These are phyloP conservation scores for Stagonosporopsis cucurbitacearum DNA, from an alignment of 2,329 filamentous ascomycete species.

Conservation along the genomic window DNA sequence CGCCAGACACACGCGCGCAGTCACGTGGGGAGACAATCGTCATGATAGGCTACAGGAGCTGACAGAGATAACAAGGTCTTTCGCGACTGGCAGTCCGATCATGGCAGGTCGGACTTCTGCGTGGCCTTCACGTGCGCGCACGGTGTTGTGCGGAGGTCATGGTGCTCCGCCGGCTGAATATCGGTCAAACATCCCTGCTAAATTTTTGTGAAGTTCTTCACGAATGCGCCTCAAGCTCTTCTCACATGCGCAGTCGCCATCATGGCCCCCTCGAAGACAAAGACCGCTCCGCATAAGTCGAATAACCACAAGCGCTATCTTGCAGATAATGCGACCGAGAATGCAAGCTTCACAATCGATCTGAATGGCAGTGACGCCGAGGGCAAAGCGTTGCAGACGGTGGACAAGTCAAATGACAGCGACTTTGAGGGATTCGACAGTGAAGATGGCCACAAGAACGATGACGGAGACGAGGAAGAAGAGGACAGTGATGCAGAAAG, in stretches of 20 bases:
- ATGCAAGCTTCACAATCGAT: slow-evolving; percentile 26
- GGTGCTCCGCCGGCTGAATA: slow-evolving; percentile 10
- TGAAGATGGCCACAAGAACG: slow-evolving; percentile 16
- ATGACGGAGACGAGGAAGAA: slow-evolving; percentile 5
- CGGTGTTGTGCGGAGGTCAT: background rate
- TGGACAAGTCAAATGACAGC: slow-evolving; percentile 21
- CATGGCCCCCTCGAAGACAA: slow-evolving; percentile 37
- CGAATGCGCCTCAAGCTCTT: slow-evolving; percentile 23
- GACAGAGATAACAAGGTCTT: background rate
- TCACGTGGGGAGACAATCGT: background rate
- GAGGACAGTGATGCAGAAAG: slow-evolving; percentile 30
- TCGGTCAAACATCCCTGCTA: slow-evolving; percentile 36
- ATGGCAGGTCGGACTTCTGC: background rate
- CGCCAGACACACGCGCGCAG: slow-evolving; percentile 8
- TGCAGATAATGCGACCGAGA: slow-evolving; percentile 20
- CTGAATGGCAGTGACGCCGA: slow-evolving; percentile 33
- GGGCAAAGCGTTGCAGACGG: slow-evolving; percentile 30
- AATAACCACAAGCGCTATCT: slow-evolving; percentile 32
- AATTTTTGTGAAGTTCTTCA: slow-evolving; percentile 40
- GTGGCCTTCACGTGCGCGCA: background rate
- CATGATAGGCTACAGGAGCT: background rate
- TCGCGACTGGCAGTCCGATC: background rate
- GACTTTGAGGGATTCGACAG: slow-evolving; percentile 39
- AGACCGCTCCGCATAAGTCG: slow-evolving; percentile 30
- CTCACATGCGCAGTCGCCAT: slow-evolving; percentile 20